Percentiles rank a stretch among this genome's conserved stretches.
Conservation (phyloP, 164 flowering plant species). For the Nelumbo lutea region DNA sequence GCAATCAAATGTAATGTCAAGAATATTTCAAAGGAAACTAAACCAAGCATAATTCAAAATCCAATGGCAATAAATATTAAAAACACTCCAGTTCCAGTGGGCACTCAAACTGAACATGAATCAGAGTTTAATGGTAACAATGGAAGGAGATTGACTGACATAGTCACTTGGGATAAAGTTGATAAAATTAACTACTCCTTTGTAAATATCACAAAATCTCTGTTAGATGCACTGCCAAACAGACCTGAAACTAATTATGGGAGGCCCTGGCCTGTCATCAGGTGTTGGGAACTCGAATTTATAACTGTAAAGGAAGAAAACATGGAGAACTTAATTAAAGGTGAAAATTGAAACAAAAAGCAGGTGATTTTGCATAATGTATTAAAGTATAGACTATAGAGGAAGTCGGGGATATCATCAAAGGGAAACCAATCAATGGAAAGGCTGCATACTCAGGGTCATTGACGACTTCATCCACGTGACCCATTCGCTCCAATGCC, state of each 20-base stretch:
- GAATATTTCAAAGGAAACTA: neutral
- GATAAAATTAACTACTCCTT: neutral
- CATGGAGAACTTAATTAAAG: neutral
- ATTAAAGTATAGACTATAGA: neutral
- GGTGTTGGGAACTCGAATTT: slow-evolving; percentile 98
- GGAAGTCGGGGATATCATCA: slow-evolving; percentile 1
- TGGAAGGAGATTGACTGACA: neutral
- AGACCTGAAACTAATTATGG: slow-evolving; percentile 98
- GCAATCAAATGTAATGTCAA: slow-evolving; percentile 26
- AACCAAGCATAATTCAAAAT: no score
- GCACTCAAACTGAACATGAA: neutral
- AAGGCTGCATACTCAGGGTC: slow-evolving; percentile 81
- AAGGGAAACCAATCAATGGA: neutral
- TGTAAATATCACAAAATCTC: no score
- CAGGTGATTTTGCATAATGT: neutral
- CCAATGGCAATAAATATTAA: neutral
- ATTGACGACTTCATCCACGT: slow-evolving; percentile 82
- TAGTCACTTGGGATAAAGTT: neutral
- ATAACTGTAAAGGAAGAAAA: slow-evolving; percentile 55
- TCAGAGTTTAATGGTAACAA: neutral
- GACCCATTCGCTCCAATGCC: slow-evolving; percentile 90
- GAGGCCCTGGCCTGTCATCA: slow-evolving; percentile 92
- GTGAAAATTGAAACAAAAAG: neutral
- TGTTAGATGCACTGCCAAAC: neutral
- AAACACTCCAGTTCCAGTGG: neutral